Percentiles rank a stretch among this genome's conserved stretches.
phyloP scores from a whole-genome alignment of 192 early-diverging fungal genomes.

The Phycomyces blakesleeanus region DNA sequence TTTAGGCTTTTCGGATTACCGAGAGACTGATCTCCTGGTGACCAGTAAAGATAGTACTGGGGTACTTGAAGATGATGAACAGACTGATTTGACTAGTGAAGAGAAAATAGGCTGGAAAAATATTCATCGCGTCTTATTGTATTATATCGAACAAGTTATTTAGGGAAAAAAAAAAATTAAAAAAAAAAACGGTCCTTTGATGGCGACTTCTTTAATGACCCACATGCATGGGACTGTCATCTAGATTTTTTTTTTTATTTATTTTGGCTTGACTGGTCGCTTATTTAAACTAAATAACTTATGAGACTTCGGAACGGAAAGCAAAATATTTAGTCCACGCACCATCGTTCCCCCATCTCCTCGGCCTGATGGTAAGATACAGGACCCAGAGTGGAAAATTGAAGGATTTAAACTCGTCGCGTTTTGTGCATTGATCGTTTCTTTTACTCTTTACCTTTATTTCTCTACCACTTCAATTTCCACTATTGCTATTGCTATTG shows the following conservation, averaged over 20 bases:
- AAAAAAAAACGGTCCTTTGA: too few species aligned
- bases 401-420: not conserved
- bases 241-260: too few species aligned
- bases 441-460: too few species aligned
- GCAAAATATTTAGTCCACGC: not conserved
- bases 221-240: not conserved
- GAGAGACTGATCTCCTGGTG: not conserved
- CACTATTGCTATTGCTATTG: too few species aligned
- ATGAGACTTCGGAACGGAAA: too few species aligned
- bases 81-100: not conserved
- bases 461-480: too few species aligned
- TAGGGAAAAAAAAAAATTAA: not conserved
- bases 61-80: not conserved
- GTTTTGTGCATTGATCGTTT: not conserved
- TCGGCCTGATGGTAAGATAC: not conserved
- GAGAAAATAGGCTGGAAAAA: not conserved
- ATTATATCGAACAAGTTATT: not conserved
- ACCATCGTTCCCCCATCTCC: not conserved
- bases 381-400: not conserved
- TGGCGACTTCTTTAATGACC: not conserved
- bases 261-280: too few species aligned
- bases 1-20: not conserved
- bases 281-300: too few species aligned
- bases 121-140: not conserved
- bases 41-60: not conserved